Percentiles rank a stretch among this genome's conserved stretches.
These are phyloP conservation scores for Aspergillus novoparasiticus DNA, from an alignment of 2,329 filamentous ascomycete species.

Conservation along the genomic window DNA sequence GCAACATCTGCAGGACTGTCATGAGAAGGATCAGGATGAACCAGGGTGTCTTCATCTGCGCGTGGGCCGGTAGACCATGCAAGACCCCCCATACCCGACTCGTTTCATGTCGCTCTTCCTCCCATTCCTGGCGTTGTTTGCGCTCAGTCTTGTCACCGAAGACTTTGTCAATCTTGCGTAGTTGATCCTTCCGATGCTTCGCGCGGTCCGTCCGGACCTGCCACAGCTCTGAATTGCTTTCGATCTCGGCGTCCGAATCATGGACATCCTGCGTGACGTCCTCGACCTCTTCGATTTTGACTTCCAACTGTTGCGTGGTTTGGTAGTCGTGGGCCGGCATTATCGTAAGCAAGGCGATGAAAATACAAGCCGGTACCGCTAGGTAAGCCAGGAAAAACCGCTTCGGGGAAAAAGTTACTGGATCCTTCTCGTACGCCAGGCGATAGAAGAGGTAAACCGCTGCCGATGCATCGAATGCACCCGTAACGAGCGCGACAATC, in stretches of 20 bases:
- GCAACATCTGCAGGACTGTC: constrained; percentile 73
- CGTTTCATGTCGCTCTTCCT: constrained; percentile 69
- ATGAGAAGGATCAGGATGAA: constrained; percentile 85
- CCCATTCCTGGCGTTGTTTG: constrained; percentile 60
- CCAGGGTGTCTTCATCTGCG: constrained; percentile 80
- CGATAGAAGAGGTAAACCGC: constrained; percentile 77
- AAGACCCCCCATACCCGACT: constrained; percentile 85
- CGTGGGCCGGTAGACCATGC: constrained; percentile 67
- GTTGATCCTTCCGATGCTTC: constrained; percentile 61
- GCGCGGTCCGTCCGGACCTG: constrained; percentile 57
- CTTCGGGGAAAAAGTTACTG: constrained; percentile 47
- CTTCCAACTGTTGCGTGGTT: constrained; percentile 75
- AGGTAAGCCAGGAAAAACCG: constrained; percentile 74
- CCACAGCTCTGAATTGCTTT: constrained; percentile 51
- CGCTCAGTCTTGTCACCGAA: constrained; percentile 65
- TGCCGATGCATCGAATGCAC: constrained; percentile 80
- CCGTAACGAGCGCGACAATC: constrained; percentile 76
- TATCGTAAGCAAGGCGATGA: constrained; percentile 65
- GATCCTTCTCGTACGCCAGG: constrained; percentile 65
- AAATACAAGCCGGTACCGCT: constrained; percentile 67
- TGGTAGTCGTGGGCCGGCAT: constrained; percentile 76
- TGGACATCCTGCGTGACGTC: constrained; percentile 42
- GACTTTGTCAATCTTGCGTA: constrained; percentile 69
- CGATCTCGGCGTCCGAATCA: constrained; percentile 55
- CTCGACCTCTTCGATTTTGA: constrained; percentile 60